Base-by-base conservation (phyloP, 2,329 filamentous ascomycete species). In the Ophiostoma himal-ulmi region DNA sequence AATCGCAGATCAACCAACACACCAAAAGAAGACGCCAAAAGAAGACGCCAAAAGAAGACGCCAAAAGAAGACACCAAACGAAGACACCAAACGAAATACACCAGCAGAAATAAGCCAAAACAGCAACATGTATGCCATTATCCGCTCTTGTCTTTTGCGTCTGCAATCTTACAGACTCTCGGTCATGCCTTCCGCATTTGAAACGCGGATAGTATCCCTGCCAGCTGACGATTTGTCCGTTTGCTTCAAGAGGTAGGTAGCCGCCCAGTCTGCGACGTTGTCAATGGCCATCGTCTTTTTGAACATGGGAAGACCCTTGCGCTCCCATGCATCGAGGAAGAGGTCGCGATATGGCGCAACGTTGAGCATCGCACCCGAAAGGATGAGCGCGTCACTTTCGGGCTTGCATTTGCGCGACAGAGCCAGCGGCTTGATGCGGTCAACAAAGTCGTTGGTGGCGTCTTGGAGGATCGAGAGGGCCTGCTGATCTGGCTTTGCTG, bases 341-440 rank as follows among this genome's bases (percentile, higher is more conserved):
- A 72, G 48, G 1, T 20, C 10, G 17, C 71, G 68, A 20, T 72
- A 72, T 8, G 67, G 68, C 5, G 44, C 39, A 2, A 72, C 26
- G 30, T 69, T 70, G 14, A 72, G 60, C 57, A 72, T 39, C 1
- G 71, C 67, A 1, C 71, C 70, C 8, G 68, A 70, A 37, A 72
- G 30, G n/a, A 72, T 57, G 14, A 72, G 67, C 57, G 70, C 66
- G 8, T 70, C 68, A 8, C 37, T 17, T 5, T 4, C 36, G 4
- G 70, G 70, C 14, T 52, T 26, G 57, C 70, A 71, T 41, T 65
- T 44, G 66, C 65, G 64, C 14, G 68, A 68, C 57, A 37, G 39
- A 0, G 60, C 71, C 20, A 72, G 57, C 11, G 65, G 69, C n/a
- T 67, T 66, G 37, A 70, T 62, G 37, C 39, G 60, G 11, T 36